Conservation (phyloP, 108 stramenopile species). For the Cyclotella choctawhatcheeana region DNA sequence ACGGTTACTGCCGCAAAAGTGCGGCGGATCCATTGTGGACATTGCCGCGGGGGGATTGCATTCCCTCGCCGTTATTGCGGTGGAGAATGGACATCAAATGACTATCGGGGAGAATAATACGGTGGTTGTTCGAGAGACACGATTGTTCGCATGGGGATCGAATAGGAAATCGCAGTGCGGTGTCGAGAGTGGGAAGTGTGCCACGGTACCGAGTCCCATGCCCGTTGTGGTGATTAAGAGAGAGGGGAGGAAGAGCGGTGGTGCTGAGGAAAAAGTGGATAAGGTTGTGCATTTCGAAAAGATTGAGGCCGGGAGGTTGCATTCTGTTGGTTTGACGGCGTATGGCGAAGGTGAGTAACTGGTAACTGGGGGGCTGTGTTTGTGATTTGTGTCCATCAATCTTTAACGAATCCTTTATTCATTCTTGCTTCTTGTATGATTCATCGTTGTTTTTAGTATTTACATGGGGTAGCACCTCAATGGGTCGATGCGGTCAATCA, state of each 20-base stretch:
- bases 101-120: neutral
- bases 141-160: constrained; percentile 73
- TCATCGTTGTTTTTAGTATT: constrained; percentile 45
- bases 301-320: constrained; percentile 67
- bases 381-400: too few species aligned
- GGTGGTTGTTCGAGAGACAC: constrained; percentile 50
- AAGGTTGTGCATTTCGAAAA: constrained; percentile 58
- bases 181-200: constrained; percentile 51
- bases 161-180: constrained; percentile 83
- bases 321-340: constrained; percentile 69
- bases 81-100: neutral
- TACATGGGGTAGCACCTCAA: constrained; percentile 77
- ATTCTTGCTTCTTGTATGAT: neutral
- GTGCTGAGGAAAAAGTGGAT: constrained; percentile 19
- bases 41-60: constrained; percentile 77
- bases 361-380: too few species aligned
- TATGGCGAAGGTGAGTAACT: constrained; percentile 53
- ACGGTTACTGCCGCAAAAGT: constrained; percentile 63
- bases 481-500: constrained; percentile 76
- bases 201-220: constrained; percentile 53
- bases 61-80: constrained; percentile 71
- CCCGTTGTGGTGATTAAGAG: constrained; percentile 47
- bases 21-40: constrained; percentile 61
- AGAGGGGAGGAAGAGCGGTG: constrained; percentile 18
- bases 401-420: too few species aligned